Conservation (phyloP, 2,329 filamentous ascomycete genomes). For the Ceratocystis colombiana region DNA sequence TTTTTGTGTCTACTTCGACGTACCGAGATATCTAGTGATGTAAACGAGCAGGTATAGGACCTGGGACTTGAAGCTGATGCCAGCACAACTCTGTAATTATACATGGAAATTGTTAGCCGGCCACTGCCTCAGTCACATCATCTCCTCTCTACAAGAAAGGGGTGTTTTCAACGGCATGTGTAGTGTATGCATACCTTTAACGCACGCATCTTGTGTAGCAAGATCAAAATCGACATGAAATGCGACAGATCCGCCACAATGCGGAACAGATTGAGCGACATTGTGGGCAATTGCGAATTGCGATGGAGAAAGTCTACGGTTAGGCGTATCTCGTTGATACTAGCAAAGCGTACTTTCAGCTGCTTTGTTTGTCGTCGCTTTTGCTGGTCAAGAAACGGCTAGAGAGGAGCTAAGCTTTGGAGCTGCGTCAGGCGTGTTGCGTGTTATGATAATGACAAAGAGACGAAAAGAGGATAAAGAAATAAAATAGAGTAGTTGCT, state of each 20-base stretch:
- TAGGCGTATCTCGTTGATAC: neutral
- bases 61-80: conserved; percentile 98
- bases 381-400: neutral
- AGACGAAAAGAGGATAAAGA: neutral
- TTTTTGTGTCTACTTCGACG: neutral
- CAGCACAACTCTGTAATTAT: conserved; percentile 68
- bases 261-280: conserved; percentile 51
- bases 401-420: neutral
- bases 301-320: neutral
- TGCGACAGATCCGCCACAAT: conserved; percentile 77
- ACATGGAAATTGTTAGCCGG: neutral
- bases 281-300: conserved; percentile 21
- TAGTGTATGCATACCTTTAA: conserved; percentile 18
- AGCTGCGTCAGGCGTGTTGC: neutral
- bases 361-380: neutral
- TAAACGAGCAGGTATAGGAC: conserved; percentile 91
- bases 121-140: neutral
- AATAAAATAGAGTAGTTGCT: neutral
- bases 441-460: neutral
- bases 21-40: conserved; percentile 81
- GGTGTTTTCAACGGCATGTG: neutral
- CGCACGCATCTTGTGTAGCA: conserved; percentile 79
- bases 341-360: neutral
- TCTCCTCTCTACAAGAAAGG: neutral
- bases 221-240: conserved; percentile 82